A percentile compares a stretch with the other conserved stretches of the same genome.
Evolutionary conservation across 2,329 filamentous ascomycete species (phyloP).

Genomic region (Remersonia thermophila): DNA sequence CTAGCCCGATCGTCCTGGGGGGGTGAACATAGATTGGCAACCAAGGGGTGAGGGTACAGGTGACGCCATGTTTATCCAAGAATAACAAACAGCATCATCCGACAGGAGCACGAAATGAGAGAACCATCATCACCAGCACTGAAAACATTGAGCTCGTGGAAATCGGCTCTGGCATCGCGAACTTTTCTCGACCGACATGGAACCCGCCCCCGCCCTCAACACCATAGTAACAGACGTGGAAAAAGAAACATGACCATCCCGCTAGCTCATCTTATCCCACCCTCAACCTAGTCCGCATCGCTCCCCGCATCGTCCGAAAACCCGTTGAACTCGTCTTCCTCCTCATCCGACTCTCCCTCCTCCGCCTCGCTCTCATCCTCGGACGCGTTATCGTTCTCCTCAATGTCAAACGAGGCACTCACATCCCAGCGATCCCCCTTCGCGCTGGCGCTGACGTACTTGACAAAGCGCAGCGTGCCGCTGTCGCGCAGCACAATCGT

Average conservation of each 20-base stretch:
- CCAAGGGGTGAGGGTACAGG: too few relatives aligned
- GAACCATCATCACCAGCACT: too few relatives aligned
- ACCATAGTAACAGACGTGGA: not conserved
- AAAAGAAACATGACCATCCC: not conserved
- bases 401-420: slow-evolving; percentile 64
- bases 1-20: too few relatives aligned
- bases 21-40: too few relatives aligned
- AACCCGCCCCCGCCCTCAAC: too few relatives aligned
- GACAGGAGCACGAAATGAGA: too few relatives aligned
- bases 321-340: slow-evolving; percentile 44
- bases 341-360: slow-evolving; percentile 26
- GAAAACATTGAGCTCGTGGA: not conserved
- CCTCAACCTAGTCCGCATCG: slow-evolving; percentile 12
- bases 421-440: slow-evolving; percentile 90
- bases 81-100: too few relatives aligned
- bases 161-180: too few relatives aligned
- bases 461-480: slow-evolving; percentile 83
- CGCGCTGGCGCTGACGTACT: slow-evolving; percentile 78
- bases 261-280: not conserved
- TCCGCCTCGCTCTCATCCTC: slow-evolving; percentile 24
- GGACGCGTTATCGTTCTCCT: slow-evolving; percentile 36
- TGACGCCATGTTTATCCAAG: too few relatives aligned
- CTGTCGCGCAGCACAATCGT: slow-evolving; percentile 80
- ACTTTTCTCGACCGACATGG: not conserved
- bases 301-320: slow-evolving; percentile 32